Evolutionary conservation across 1,284 basidiomycete genomes (phyloP).

Genomic region (Fomitopsis pinicola): DNA sequence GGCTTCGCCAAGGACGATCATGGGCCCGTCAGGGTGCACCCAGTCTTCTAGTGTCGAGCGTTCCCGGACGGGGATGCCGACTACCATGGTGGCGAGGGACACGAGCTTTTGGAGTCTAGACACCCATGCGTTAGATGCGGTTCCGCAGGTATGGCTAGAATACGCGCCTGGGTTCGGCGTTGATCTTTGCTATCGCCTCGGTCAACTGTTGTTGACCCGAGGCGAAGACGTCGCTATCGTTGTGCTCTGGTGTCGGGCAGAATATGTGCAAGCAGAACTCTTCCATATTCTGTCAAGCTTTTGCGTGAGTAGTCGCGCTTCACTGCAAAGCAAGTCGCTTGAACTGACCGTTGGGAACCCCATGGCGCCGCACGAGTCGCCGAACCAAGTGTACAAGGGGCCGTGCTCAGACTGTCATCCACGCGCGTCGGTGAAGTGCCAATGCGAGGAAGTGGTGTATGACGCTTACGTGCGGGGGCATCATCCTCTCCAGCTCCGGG

Average conservation of each 20-base stretch:
- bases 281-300: background rate
- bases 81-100: slow-evolving; percentile 6
- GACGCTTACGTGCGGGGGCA: slow-evolving; percentile 8
- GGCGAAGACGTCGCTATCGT: background rate
- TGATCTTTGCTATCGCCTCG: slow-evolving; percentile 1
- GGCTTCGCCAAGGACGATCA: slow-evolving; percentile 31
- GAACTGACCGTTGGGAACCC: slow-evolving; percentile 15
- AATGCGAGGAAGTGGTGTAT: too few species aligned
- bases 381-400: slow-evolving; percentile 14
- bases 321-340: background rate
- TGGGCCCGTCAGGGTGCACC: slow-evolving; percentile 20
- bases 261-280: background rate
- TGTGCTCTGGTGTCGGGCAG: background rate
- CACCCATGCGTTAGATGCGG: too few species aligned
- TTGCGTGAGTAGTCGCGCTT: background rate
- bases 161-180: slow-evolving; percentile 12
- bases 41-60: slow-evolving; percentile 20
- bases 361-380: slow-evolving; percentile 11
- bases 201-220: background rate
- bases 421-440: background rate
- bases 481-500: slow-evolving; percentile 10
- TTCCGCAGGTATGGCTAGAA: background rate
- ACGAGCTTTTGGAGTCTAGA: slow-evolving; percentile 12
- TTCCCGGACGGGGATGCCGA: slow-evolving; percentile 9
- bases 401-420: slow-evolving; percentile 2